Base-by-base conservation (phyloP, 441 rosid genomes). In the Gossypium lobatum region DNA sequence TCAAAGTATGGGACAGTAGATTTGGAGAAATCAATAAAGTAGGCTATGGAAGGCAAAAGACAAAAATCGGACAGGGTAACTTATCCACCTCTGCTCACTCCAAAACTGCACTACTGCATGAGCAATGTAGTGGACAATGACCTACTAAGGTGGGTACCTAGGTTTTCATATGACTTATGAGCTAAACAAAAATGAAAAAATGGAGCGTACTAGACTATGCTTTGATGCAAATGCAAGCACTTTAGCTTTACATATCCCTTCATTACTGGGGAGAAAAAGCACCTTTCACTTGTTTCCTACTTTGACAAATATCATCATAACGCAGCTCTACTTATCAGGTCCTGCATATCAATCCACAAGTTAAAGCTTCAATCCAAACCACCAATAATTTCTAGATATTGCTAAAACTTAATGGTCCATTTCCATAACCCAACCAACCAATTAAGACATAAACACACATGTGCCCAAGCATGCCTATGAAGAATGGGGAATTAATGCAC, bases 41-140 rank as follows among this genome's bases (percentile, higher is more conserved):
- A 45, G 67, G 20, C 23, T 18, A 16, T 17, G 45, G 14, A 64
- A 42, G n/a, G 53, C 26, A 42, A 42, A 61, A 18, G 16, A 48
- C 16, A n/a, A 48, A 54, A 71, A n/a, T 23, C 46, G 0, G 16
- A 13, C 61, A 64, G 82, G 69, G 79, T 68, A 72, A 63, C n/a
- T 53, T 52, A 70, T 25, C 28, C 69, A 74, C 17, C 45, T 18
- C 31, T 55, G 18, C 10, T 21, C 60, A 25, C 6, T 25, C 39
- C 39, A 34, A 34, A 34, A 34, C 39, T 34, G 39, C 39, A 34
- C 39, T 34, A 6, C 39, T 34, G 39, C 39, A 34, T 34, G 39
- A 34, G 2, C 39, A 34, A 34, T 34, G 39, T 34, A 34, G 39
- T 0, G 39, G 39, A 34, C 39, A 34, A 34, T 34, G 39, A 34